A percentile compares a stretch with the other conserved stretches of the same genome.
Conservation (phyloP, 345 rosid species). For the Eucalyptus dawsonii region DNA sequence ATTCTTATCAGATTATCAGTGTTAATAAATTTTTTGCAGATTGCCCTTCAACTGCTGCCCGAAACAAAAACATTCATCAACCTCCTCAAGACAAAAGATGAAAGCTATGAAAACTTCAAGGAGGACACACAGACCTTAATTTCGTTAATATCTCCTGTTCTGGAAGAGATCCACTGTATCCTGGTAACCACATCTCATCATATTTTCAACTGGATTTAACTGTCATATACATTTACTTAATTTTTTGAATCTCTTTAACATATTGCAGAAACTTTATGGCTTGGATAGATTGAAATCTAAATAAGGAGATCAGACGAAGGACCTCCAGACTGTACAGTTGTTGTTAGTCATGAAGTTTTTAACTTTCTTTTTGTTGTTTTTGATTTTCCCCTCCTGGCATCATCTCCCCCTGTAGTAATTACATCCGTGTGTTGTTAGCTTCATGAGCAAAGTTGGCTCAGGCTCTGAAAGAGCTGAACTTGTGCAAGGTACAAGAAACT, state of each 20-base stretch:
- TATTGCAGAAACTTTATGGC: constrained; percentile 42
- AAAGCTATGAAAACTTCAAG: constrained; percentile 22
- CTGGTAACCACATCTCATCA: constrained; percentile 25
- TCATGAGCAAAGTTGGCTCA: background rate
- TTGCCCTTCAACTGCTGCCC: constrained; percentile 63
- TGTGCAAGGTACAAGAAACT: background rate
- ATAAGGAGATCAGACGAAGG: background rate
- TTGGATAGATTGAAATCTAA: constrained; percentile 52
- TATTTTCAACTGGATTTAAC: background rate
- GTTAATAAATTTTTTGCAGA: constrained; percentile 17
- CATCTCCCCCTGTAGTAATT: background rate
- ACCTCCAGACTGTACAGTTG: background rate
- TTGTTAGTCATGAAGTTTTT: background rate
- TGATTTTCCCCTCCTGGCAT: background rate
- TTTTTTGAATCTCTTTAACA: background rate
- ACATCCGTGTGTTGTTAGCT: background rate
- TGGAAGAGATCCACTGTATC: constrained; percentile 47
- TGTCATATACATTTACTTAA: background rate
- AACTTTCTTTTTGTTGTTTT: background rate
- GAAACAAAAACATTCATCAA: constrained; percentile 46
- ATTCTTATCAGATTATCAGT: background rate
- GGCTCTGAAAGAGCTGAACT: background rate
- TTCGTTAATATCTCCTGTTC: constrained; percentile 39
- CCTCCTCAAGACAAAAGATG: constrained; percentile 46
- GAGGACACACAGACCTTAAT: constrained; percentile 51